Percentiles rank a stretch among this genome's conserved stretches.
These are phyloP conservation scores for Amylostereum areolatum DNA, from an alignment of 1,284 basidiomycete species.

Conservation along the genomic window DNA sequence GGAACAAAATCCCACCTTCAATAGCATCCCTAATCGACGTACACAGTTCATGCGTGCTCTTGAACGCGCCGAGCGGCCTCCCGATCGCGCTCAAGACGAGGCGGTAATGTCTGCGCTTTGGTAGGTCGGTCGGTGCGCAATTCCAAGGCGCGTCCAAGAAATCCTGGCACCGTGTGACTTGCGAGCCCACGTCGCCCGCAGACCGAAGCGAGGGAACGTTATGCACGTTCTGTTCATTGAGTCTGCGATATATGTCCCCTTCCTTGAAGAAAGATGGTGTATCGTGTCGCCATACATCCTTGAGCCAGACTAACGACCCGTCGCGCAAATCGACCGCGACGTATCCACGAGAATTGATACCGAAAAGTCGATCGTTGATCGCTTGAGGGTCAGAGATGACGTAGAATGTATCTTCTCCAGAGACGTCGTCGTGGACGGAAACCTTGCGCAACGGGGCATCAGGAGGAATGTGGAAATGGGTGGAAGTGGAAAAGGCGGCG, in stretches of 20 bases:
- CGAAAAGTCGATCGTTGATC: background rate
- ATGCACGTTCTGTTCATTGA: background rate
- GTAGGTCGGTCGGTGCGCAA: no score
- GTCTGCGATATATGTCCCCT: background rate
- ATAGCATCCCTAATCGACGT: constrained; percentile 3
- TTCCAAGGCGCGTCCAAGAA: no score
- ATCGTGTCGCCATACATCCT: background rate
- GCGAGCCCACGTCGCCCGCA: background rate
- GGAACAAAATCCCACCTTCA: background rate
- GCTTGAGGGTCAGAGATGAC: background rate
- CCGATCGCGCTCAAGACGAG: background rate
- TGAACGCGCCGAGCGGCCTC: background rate
- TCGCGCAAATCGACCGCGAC: background rate
- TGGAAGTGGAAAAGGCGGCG: background rate
- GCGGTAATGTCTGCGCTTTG: background rate
- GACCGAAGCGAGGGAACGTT: background rate
- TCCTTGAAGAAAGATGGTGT: background rate
- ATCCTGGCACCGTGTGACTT: background rate
- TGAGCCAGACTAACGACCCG: background rate
- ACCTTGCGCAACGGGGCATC: background rate
- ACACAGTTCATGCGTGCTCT: background rate
- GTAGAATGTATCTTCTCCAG: background rate
- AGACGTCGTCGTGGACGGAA: background rate
- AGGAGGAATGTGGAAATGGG: background rate
- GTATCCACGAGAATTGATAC: background rate